These are phyloP conservation scores for Dendrobium huoshanense DNA, from an alignment of 106 monocot species.

Conservation along the genomic window DNA sequence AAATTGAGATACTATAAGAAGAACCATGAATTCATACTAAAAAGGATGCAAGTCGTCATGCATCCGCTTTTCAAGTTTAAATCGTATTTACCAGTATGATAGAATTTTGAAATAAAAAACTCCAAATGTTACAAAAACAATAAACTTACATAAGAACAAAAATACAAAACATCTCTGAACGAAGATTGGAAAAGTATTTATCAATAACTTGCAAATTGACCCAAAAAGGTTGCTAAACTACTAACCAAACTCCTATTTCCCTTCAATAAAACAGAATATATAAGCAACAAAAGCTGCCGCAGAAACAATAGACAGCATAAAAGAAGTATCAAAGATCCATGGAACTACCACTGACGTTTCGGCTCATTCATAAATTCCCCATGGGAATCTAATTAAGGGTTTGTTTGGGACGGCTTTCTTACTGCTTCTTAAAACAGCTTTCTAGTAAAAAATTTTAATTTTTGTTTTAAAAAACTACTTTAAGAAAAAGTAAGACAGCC, in stretches of 20 bases:
- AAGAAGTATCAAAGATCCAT: not conserved
- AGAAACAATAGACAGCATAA: not conserved
- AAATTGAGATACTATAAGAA: not conserved
- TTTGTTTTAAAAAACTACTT: too few relatives aligned
- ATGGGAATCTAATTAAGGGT: not conserved
- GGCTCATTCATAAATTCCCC: not conserved
- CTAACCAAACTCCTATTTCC: not conserved
- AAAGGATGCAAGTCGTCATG: too few relatives aligned
- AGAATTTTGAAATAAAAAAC: not conserved
- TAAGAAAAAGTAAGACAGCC: too few relatives aligned
- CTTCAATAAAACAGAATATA: not conserved
- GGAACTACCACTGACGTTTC: not conserved
- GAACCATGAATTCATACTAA: not conserved
- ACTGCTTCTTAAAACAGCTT: too few relatives aligned
- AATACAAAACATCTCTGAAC: not conserved
- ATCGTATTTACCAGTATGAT: not conserved
- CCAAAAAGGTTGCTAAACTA: not conserved
- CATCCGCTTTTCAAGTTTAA: not conserved
- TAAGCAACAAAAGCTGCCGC: not conserved
- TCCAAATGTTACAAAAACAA: not conserved
- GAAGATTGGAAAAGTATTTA: not conserved
- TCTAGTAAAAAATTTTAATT: too few relatives aligned
- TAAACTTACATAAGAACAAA: not conserved
- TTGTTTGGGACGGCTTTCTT: too few relatives aligned
- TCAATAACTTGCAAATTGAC: not conserved